phyloP scores from a whole-genome alignment of 2,329 filamentous ascomycete genomes.

The Aspergillus phoenicis region DNA sequence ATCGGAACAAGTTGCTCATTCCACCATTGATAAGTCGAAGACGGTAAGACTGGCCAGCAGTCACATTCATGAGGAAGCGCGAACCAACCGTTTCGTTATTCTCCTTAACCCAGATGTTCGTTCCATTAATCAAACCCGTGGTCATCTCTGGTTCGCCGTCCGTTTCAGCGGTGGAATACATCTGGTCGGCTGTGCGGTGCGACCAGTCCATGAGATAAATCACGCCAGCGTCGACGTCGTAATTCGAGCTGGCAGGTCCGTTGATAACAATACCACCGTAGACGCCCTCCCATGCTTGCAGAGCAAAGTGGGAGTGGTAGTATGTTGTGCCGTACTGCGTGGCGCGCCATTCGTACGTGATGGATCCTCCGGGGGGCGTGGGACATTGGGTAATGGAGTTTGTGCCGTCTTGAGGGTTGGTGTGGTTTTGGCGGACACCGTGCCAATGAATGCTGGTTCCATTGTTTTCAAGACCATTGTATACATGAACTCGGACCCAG shows the following conservation, averaged over 20 bases:
- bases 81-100: background rate
- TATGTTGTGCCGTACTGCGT: conserved; percentile 40
- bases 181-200: background rate
- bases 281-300: conserved; percentile 55
- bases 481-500: conserved; percentile 56
- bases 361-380: conserved; percentile 35
- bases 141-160: background rate
- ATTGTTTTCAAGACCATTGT: conserved; percentile 48
- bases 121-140: background rate
- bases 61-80: conserved; percentile 1
- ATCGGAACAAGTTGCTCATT: background rate
- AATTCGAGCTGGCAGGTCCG: background rate
- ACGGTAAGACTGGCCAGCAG: background rate
- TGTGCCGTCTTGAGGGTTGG: conserved; percentile 35
- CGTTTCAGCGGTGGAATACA: background rate
- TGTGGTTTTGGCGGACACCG: conserved; percentile 36
- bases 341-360: conserved; percentile 43
- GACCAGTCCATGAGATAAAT: background rate
- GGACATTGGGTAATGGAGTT: conserved; percentile 43
- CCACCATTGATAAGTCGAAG: background rate
- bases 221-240: background rate
- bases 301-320: conserved; percentile 39
- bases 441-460: conserved; percentile 38
- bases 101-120: background rate
- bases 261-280: conserved; percentile 50